Base-by-base conservation (phyloP, 306 rosid species). In the Prunus mume region DNA sequence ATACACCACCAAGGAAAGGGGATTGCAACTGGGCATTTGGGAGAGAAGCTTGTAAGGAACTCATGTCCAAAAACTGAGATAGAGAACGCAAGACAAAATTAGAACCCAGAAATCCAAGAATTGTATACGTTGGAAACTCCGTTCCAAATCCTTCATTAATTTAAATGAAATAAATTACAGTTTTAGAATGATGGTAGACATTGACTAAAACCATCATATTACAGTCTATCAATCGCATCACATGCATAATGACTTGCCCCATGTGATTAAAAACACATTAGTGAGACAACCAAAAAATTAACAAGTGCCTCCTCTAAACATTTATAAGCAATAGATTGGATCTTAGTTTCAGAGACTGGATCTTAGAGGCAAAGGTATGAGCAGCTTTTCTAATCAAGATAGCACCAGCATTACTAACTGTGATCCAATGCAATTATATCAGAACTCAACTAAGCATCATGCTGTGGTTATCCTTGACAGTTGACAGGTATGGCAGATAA, bases 21-120 rank as follows among this genome's bases (percentile, higher is more conserved):
- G 98, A 64, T 30, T 93, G 82, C 83, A 88, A 81, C 81, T 82
- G 82, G 55, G 83, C 47, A 83, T 85, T 79, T 50, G 98, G 98
- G 73, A 88, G 88, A 76, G 93, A 88, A 81, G 86, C 83, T 73
- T 88, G 88, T 82, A 93, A 84, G 78, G 96, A 87, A 87, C 83
- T 86, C 87, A 87, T 80, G 82, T 90, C 97, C 84, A 88, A 76
- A 79, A 85, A 93, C 98, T 93, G 89, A 72, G 83, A 79, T 49
- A 71, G 13, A 19, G 10, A 66, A 70, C 61, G 61, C 46, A 32
- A 52, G 20, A 50, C 17, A 69, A 70, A 12, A 56, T 75, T 30
- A 78, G 18, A 80, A 41, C 65, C 2, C 9, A 60, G 13, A 76
- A 63, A 62, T 63, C 28, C 52, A 46, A 25, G 72, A 45, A 75